Conservation (phyloP, 768 basidiomycete species). For the Sarcomyxa edulis region DNA sequence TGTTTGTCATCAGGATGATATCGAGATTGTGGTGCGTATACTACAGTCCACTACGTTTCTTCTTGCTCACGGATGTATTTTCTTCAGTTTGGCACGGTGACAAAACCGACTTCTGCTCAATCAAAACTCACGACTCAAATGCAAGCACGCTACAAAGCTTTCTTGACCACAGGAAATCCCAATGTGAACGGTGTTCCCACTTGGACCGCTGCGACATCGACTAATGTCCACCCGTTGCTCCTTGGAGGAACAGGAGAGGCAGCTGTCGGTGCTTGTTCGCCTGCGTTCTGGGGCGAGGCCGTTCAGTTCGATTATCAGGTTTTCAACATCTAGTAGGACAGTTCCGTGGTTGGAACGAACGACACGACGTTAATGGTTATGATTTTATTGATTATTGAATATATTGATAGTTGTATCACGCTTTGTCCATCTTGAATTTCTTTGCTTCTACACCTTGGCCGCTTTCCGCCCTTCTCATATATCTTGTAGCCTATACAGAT, state of each 20-base stretch:
- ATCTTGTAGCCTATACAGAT: neutral
- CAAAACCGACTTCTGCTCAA: conserved; percentile 51
- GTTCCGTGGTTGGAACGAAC: too few relatives aligned
- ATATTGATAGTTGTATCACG: neutral
- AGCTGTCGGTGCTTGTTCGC: conserved; percentile 53
- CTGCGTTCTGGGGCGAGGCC: conserved; percentile 60
- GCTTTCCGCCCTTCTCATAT: neutral
- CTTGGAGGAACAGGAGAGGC: conserved; percentile 56
- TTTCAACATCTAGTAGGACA: conserved; percentile 35
- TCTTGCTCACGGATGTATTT: conserved; percentile 3
- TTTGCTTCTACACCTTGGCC: neutral
- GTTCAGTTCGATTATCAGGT: conserved; percentile 73
- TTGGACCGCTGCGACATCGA: conserved; percentile 52
- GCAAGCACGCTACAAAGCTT: conserved; percentile 63
- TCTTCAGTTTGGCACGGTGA: conserved; percentile 48
- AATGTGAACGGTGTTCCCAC: conserved; percentile 43
- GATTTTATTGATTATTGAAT: neutral
- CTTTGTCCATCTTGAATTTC: neutral
- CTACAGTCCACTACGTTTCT: neutral
- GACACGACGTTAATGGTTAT: too few relatives aligned
- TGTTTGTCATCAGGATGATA: conserved; percentile 82
- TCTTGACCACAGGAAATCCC: conserved; percentile 57
- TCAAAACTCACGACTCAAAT: conserved; percentile 57
- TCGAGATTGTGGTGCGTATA: conserved; percentile 62
- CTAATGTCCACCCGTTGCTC: conserved; percentile 50